phyloP scores from a whole-genome alignment of 371 early-diverging fungal species.

The Lichtheimia hyalospora region DNA sequence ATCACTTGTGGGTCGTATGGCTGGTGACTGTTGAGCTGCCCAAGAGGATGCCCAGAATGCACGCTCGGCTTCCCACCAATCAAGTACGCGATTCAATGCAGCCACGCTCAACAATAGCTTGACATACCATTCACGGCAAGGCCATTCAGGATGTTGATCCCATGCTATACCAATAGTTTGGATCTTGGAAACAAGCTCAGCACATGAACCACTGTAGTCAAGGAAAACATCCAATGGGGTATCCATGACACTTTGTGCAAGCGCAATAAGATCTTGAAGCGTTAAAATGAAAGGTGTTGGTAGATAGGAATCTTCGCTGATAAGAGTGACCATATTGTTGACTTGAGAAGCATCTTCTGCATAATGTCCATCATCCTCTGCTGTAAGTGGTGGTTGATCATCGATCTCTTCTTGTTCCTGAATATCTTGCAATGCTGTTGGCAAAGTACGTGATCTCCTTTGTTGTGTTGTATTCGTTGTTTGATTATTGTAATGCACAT shows the following conservation, averaged over 20 bases:
- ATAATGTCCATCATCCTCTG: background rate
- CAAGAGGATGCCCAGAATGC: conserved; percentile 38
- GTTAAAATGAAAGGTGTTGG: conserved; percentile 64
- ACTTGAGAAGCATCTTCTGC: conserved; percentile 19
- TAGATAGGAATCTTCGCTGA: conserved; percentile 58
- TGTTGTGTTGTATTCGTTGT: background rate
- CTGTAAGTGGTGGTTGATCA: background rate
- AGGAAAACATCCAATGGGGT: conserved; percentile 53
- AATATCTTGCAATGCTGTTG: conserved; percentile 17
- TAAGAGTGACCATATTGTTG: conserved; percentile 44
- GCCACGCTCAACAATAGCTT: conserved; percentile 55
- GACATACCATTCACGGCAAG: conserved; percentile 59
- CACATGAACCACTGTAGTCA: conserved; percentile 53
- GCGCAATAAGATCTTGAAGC: conserved; percentile 55
- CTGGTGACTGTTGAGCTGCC: conserved; percentile 1
- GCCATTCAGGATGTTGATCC: conserved; percentile 60
- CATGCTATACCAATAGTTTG: conserved; percentile 49
- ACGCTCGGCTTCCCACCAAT: conserved; percentile 65
- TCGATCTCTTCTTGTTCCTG: conserved; percentile 20
- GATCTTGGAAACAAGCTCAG: conserved; percentile 54
- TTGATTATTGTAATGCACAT: background rate
- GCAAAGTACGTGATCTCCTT: conserved; percentile 1
- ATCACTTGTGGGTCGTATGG: conserved; percentile 12
- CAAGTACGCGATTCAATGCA: conserved; percentile 58
- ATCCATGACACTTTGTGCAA: conserved; percentile 59